Base-by-base conservation (phyloP, 108 stramenopile genomes). In the Pseudonitzschia multistriata region DNA sequence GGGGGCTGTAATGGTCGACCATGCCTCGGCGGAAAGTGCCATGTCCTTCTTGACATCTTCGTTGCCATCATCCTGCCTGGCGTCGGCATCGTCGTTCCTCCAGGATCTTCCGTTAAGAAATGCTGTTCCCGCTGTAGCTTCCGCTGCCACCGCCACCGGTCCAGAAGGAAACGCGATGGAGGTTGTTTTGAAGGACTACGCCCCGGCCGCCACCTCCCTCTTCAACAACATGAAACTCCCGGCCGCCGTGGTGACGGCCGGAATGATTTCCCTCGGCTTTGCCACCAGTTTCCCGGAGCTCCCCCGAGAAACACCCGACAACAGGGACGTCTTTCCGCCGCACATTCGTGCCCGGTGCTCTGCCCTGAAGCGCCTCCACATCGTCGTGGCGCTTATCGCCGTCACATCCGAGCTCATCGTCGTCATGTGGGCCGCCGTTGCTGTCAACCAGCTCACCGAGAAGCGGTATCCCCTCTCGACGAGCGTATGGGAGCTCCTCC, bases 401-500 rank as follows among this genome's bases (percentile, higher is more conserved):
- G 31, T 79, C 1, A 56, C 45, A 0, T 72, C 70, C 49, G 68
- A 79, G 35, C 39, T 79, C 11, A 28, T 79, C 19, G 60, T 35
- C 0, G 78, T 79, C 1, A 40, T 79, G 40, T 75, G 74, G 74
- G 76, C 76, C 3, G 66, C 80, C 15, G 73, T 81, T 0, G 74
- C 36, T 2, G 72, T 77, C 42, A 81, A 81, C 48, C 71, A 81
- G 57, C 34, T 81, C 52, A 68, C 62, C 8, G 80, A 81, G 49
- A 47, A 31, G 15, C 17, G 31, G 13, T 68, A 66, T 25, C 61
- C 39, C 3, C 78, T 64, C 4, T 63, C 81, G 3, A 15, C 5
- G 24, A 61, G 56, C 34, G 81, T 82, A 6, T 82, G 81, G 81
- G 61, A 80, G 19, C 33, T 82, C 28, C 48, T 82, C n/a, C 52